Evolutionary conservation across 345 rosid genomes (phyloP).

Genomic region (Ricinus communis): DNA sequence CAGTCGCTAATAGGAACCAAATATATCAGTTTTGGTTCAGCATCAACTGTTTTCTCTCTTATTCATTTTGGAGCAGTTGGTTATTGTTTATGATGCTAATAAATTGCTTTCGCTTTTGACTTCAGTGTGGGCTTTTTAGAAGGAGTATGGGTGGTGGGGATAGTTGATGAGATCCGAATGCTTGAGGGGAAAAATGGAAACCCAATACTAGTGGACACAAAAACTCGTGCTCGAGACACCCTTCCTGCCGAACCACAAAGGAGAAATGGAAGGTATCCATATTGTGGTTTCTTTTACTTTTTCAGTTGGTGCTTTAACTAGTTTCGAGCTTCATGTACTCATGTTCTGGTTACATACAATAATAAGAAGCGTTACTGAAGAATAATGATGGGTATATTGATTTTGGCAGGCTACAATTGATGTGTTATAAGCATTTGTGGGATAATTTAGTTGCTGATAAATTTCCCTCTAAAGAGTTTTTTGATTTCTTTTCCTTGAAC

Average conservation of each 20-base stretch:
- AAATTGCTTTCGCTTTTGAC: slow-evolving; percentile 19
- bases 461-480: slow-evolving; percentile 52
- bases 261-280: slow-evolving; percentile 71
- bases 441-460: slow-evolving; percentile 52
- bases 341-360: not conserved
- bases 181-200: slow-evolving; percentile 34
- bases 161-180: slow-evolving; percentile 71
- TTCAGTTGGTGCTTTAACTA: not conserved
- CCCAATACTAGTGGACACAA: slow-evolving; percentile 62
- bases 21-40: not conserved
- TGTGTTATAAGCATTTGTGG: slow-evolving; percentile 87
- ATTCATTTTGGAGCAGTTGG: slow-evolving; percentile 7
- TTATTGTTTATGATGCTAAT: not conserved
- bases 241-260: slow-evolving; percentile 78
- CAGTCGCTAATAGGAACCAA: not conserved
- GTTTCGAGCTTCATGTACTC: not conserved
- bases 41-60: not conserved
- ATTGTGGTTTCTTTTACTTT: not conserved
- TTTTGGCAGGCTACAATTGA: slow-evolving; percentile 63
- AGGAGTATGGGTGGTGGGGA: slow-evolving; percentile 71
- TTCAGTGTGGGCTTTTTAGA: slow-evolving; percentile 60
- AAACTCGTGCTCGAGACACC: slow-evolving; percentile 57
- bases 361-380: not conserved
- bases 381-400: slow-evolving; percentile 4
- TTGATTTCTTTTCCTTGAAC: slow-evolving; percentile 58